Evolutionary conservation across 75 land plant species (phyloP), one percentile per base, ranked within the genome.

Genomic region (Cupressus sempervirens): DNA sequence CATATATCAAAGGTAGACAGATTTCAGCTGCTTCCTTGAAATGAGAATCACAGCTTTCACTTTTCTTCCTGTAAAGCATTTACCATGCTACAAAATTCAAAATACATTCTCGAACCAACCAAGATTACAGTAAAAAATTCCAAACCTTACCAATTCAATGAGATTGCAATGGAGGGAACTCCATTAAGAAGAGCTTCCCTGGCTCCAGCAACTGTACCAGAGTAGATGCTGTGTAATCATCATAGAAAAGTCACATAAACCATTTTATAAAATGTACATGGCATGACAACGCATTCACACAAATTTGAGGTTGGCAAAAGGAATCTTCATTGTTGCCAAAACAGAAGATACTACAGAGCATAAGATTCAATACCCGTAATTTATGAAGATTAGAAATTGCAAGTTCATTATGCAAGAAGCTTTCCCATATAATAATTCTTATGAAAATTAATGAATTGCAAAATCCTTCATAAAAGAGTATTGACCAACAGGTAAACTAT

Each of bases 121-220:
- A 84, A 84, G 34, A 10, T 70, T 65, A 23, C 12, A 34, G 26
- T 20, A 46, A 41, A 41, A 30, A 0, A 29, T 41, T 50, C 13
- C 15, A 13, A 50, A 12, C 53, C 53, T 72, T 81, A 90, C 92
- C 92, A 91, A 77, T 91, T 82, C 52, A 89, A 90, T 8, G 92
- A 91, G 35, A 91, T 70, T 15, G 92, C 68, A 26, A 91, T 86
- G 30, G 90, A 84, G 45, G 92, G 91, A 29, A 91, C 92, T 34
- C 92, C 92, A 58, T 76, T n/a, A 81, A 91, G 90, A 56, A 86
- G 72, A 45, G 91, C 91, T 84, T 91, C 92, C 18, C 92, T 85
- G 84, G 92, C 92, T 80, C 88, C 92, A 74, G 92, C 92, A 56
- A 91, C 92, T 45, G 92, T 89, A 38, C 92, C 92, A 67, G 92